Conservation (phyloP, 1,139 yeast genomes). For the Geotrichum aggregatum region DNA sequence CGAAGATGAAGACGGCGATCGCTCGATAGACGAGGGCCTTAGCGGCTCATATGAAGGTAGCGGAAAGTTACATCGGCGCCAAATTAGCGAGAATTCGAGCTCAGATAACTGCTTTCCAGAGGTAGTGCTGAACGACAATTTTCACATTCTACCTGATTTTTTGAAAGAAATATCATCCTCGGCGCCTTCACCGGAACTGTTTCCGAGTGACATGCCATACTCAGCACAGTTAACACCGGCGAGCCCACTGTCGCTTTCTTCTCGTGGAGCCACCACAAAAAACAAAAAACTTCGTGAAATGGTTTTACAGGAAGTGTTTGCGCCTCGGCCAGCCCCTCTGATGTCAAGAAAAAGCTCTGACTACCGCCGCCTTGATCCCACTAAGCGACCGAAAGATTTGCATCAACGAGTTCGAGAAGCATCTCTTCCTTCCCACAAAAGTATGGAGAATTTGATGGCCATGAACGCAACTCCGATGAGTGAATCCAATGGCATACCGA, state of each 20-base stretch:
- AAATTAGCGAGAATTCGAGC: background rate
- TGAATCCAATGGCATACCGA: conserved; percentile 1
- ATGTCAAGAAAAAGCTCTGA: conserved; percentile 1
- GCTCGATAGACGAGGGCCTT: background rate
- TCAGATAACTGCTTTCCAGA: conserved; percentile 53
- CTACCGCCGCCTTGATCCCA: background rate
- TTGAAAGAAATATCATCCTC: conserved; percentile 60
- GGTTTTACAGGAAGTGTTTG: conserved; percentile 66
- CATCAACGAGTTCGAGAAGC: conserved; percentile 4
- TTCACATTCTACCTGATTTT: conserved; percentile 80
- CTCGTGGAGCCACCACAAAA: conserved; percentile 60
- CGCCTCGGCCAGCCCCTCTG: conserved; percentile 39
- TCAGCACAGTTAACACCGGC: conserved; percentile 16
- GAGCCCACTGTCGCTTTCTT: conserved; percentile 21
- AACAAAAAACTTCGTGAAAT: conserved; percentile 62
- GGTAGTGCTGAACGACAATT: conserved; percentile 81
- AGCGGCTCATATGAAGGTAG: conserved; percentile 2
- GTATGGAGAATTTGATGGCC: conserved; percentile 17
- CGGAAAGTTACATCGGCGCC: background rate
- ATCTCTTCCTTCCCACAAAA: conserved; percentile 13
- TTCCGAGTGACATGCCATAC: conserved; percentile 5
- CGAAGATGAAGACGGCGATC: conserved; percentile 14
- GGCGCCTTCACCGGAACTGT: conserved; percentile 41
- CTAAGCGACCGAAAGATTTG: background rate
- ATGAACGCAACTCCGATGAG: conserved; percentile 1